Conservation (phyloP, 2,329 filamentous ascomycete species). For the Exserohilum turcica region DNA sequence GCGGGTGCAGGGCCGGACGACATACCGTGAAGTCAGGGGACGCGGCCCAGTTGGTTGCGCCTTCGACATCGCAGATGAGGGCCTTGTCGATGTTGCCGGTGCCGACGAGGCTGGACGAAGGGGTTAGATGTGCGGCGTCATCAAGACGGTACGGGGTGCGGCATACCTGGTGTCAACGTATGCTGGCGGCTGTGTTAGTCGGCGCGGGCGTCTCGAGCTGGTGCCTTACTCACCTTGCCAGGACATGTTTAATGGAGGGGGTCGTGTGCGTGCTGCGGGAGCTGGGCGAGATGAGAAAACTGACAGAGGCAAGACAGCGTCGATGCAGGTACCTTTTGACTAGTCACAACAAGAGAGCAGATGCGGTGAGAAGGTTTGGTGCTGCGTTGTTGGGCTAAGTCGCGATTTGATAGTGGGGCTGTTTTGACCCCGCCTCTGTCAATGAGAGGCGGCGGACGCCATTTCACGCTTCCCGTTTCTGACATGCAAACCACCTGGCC, state of each 20-base stretch:
- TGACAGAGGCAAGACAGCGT: slow-evolving; percentile 18
- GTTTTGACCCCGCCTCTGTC: slow-evolving; percentile 16
- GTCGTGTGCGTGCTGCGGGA: slow-evolving; percentile 31
- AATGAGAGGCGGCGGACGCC: slow-evolving; percentile 8
- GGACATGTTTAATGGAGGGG: slow-evolving; percentile 48
- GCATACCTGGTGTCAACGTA: slow-evolving; percentile 50
- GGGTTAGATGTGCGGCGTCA: slow-evolving; percentile 19
- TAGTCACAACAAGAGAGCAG: slow-evolving; percentile 28
- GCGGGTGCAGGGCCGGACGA: slow-evolving; percentile 18
- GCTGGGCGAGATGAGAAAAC: slow-evolving; percentile 23
- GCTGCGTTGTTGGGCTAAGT: slow-evolving; percentile 23
- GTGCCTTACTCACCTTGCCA: slow-evolving; percentile 48
- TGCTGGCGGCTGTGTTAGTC: slow-evolving; percentile 40
- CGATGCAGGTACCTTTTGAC: slow-evolving; percentile 31
- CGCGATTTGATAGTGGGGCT: slow-evolving; percentile 25
- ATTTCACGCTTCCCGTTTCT: slow-evolving; percentile 7
- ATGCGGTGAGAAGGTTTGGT: slow-evolving; percentile 33
- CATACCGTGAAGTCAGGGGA: slow-evolving; percentile 84
- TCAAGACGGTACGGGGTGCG: neutral
- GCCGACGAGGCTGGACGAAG: slow-evolving; percentile 47
- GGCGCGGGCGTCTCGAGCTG: slow-evolving; percentile 10
- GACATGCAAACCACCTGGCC: neutral
- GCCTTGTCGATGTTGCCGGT: slow-evolving; percentile 55
- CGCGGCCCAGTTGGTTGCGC: slow-evolving; percentile 72
- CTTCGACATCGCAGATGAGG: slow-evolving; percentile 56